phyloP scores from a whole-genome alignment of 1,139 yeast genomes.

The Martiniozyma asiatica region DNA sequence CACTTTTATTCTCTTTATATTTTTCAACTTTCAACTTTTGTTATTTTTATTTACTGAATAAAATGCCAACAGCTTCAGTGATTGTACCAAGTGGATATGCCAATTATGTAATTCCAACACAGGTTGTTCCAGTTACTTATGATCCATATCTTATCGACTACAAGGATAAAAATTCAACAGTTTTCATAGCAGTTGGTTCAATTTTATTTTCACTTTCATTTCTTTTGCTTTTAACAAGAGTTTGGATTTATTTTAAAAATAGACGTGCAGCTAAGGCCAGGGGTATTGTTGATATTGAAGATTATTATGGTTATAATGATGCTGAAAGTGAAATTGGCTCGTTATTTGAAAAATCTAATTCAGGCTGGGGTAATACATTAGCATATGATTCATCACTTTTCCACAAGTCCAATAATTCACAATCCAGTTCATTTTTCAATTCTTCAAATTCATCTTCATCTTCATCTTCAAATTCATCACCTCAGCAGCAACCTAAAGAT shows the following conservation, averaged over 20 bases:
- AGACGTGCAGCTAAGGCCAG: conserved; percentile 30
- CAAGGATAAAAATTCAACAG: conserved; percentile 26
- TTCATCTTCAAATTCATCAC: conserved; percentile 3
- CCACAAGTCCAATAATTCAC: conserved; percentile 3
- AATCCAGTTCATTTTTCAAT: conserved; percentile 1
- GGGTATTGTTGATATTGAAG: conserved; percentile 9
- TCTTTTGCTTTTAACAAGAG: conserved; percentile 19
- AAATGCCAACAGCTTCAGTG: too few relatives aligned
- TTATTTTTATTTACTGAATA: too few relatives aligned
- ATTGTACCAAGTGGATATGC: too few relatives aligned
- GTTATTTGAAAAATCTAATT: too few relatives aligned
- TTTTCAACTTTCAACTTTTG: background rate
- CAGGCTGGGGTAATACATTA: background rate
- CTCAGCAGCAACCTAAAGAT: background rate
- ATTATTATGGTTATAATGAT: conserved; percentile 10
- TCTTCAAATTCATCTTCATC: conserved; percentile 6
- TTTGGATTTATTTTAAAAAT: conserved; percentile 21
- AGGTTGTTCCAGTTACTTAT: conserved; percentile 11
- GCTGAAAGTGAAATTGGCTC: background rate
- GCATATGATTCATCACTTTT: conserved; percentile 24
- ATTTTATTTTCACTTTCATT: conserved; percentile 24
- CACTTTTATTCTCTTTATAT: background rate
- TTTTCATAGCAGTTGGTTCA: conserved; percentile 34
- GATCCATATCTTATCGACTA: conserved; percentile 26
- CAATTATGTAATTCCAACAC: conserved; percentile 4